Base-by-base conservation (phyloP, 2,329 filamentous ascomycete species). In the Hypoxylon sp. region DNA sequence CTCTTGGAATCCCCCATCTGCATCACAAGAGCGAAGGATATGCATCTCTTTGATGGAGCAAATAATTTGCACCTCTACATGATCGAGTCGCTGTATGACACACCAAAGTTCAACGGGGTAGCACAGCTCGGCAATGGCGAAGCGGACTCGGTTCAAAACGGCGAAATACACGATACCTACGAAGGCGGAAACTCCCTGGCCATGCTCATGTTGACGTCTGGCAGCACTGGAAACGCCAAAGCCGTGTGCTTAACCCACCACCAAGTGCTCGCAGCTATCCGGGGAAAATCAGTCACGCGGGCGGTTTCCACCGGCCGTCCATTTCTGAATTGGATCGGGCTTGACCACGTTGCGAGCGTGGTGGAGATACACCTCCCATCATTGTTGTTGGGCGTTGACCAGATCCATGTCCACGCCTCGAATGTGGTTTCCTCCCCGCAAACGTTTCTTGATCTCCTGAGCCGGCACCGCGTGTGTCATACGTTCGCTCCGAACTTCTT, bases 321-420 rank as follows among this genome's bases (percentile, higher is more conserved):
- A 0, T 81, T 83, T 42, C 71, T 87, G 2, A 85, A 83, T 67
- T 86, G 84, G 85, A 81, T 86, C 7, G 81, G 80, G 0, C 75
- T 88, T 2, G 86, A 89, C 65, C 87, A 89, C 64, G 85, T 87
- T 10, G 86, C 83, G 0, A 82, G 77, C 64, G 74, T 89, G 2
- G 76, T 80, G 0, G 85, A 89, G 61, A 82, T 85, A 14, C 87
- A 89, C 68, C 72, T 89, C 0, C 81, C 82, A 10, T 7, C 35
- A 13, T 10, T 37, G 2, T 37, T 2, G 11, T 10, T 37, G 2
- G 35, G 35, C 13, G 76, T 77, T 0, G 35, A 37, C 35, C 35
- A 37, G 13, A 10, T 37, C 10, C 35, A 37, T 14, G 35, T 14
- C 3, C 2, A 6, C 13, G 13, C 35, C 2, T 7, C 35, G 1